Base-by-base conservation (phyloP, 257 asterid genomes). In the Nicotiana knightiana region DNA sequence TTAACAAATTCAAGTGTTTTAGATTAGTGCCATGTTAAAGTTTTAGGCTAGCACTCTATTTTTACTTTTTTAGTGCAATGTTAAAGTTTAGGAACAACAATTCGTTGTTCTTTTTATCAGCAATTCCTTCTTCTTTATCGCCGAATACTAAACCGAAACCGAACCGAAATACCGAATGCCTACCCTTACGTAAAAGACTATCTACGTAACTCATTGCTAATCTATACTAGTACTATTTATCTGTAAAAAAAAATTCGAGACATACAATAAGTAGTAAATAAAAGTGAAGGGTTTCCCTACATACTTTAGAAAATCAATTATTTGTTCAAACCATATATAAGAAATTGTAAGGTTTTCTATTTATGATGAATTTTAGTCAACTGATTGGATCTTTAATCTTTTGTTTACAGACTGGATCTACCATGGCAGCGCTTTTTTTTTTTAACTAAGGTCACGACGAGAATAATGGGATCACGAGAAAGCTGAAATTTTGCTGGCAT, bases 381-480 rank as follows among this genome's bases (percentile, higher is more conserved):
- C 58, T 53, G 16, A 53, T 51, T 3, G 37, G 7, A 46, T 24
- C 3, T 37, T n/a, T 10, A n/a, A 35, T 62, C 6, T 24, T 62
- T 62, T 62, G 33, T 62, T 68, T 68, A 51, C 30, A 63, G 68
- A 28, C 21, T 21, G 13, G 8, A 73, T 48, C 9, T 2, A n/a
- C 61, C 37, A 3, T 0, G 26, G 4, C 37, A 48, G 0, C 16
- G 26, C 43, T 26, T 73, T 11, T 13, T 73, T 11, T 13, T 26
- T 26, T 46, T 13, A 3, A 51, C 4, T 24, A 48, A 48, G 26
- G 79, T 51, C 26, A 73, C 16, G 43, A 16, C 13, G 39, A 73
- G 62, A 73, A 48, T 26, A 73, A 26, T 26, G 79, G 48, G 62
- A 24, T 48, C 79, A 73, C 79, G 79, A 73, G 79, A 73, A 73